phyloP scores from a whole-genome alignment of 805 yeast genomes.

The Candida sonorensis region DNA sequence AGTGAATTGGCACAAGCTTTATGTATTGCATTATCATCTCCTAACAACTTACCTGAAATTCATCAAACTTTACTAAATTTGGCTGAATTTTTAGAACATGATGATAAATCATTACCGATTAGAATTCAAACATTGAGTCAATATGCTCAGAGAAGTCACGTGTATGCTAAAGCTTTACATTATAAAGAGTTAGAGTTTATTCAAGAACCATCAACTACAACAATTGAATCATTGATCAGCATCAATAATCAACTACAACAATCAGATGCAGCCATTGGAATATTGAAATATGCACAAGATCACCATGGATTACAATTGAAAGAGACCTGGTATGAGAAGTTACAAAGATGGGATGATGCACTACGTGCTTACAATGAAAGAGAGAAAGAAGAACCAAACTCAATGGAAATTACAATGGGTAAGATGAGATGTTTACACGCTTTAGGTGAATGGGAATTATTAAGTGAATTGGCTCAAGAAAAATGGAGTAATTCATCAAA shows the following conservation, averaged over 20 bases:
- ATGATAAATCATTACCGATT: conserved; percentile 88
- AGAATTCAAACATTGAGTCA: conserved; percentile 85
- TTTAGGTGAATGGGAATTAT: conserved; percentile 96
- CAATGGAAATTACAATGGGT: conserved; percentile 91
- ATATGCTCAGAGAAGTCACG: conserved; percentile 93
- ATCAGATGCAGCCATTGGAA: conserved; percentile 97
- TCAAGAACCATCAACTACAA: conserved; percentile 86
- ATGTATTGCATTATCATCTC: conserved; percentile 81
- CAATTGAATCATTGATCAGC: conserved; percentile 85
- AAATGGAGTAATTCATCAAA: conserved; percentile 75
- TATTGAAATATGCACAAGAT: conserved; percentile 86
- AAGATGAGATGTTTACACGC: conserved; percentile 98
- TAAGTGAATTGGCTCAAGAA: conserved; percentile 76
- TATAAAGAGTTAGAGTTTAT: conserved; percentile 93
- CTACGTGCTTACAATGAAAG: conserved; percentile 81
- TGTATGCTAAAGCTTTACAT: conserved; percentile 94
- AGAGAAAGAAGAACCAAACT: conserved; percentile 55
- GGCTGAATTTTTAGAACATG: conserved; percentile 97
- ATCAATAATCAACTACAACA: conserved; percentile 94
- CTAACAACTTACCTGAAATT: conserved; percentile 93
- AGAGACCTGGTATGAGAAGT: conserved; percentile 96
- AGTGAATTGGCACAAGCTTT: conserved; percentile 83
- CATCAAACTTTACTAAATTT: conserved; percentile 82
- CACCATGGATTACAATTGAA: conserved; percentile 86
- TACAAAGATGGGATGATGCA: conserved; percentile 98